A percentile compares a stretch with the other conserved stretches of the same genome.
Evolutionary conservation across 768 basidiomycete genomes (phyloP).

Genomic region (Calocybe indica): DNA sequence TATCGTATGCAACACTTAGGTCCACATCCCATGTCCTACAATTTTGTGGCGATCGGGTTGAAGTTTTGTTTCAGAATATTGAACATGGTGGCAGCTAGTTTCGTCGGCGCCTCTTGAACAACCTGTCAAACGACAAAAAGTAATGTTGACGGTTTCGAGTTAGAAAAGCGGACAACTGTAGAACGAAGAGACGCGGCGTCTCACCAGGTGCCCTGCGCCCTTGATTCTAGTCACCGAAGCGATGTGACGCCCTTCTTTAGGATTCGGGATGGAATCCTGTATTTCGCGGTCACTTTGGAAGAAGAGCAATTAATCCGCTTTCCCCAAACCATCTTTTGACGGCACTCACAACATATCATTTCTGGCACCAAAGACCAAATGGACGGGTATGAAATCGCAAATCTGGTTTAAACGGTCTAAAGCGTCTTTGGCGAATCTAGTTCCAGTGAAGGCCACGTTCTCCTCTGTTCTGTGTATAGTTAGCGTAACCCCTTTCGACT

Average conservation of each 20-base stretch:
- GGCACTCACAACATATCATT: conserved; percentile 14
- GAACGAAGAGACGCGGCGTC: neutral
- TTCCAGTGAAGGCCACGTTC: conserved; percentile 8
- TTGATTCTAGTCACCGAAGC: conserved; percentile 19
- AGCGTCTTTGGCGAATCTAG: neutral
- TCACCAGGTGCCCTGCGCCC: conserved; percentile 22
- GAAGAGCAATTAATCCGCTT: neutral
- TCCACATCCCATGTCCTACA: too few species aligned
- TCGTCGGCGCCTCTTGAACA: too few species aligned
- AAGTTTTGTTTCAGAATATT: too few species aligned
- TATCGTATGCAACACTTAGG: too few species aligned
- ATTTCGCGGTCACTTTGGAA: conserved; percentile 16
- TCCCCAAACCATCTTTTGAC: neutral
- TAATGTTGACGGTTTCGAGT: too few species aligned
- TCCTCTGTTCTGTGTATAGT: conserved; percentile 12
- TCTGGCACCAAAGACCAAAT: conserved; percentile 12
- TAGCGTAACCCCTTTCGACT: conserved; percentile 12
- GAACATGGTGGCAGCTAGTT: too few species aligned
- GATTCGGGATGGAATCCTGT: conserved; percentile 18
- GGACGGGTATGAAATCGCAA: conserved; percentile 8
- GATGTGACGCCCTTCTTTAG: conserved; percentile 14
- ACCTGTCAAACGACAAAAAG: too few species aligned
- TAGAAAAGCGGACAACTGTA: too few species aligned
- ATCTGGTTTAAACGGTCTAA: neutral
- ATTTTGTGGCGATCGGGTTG: too few species aligned